Base-by-base conservation (phyloP, 768 basidiomycete genomes). In the Hemileccinum impolitum region DNA sequence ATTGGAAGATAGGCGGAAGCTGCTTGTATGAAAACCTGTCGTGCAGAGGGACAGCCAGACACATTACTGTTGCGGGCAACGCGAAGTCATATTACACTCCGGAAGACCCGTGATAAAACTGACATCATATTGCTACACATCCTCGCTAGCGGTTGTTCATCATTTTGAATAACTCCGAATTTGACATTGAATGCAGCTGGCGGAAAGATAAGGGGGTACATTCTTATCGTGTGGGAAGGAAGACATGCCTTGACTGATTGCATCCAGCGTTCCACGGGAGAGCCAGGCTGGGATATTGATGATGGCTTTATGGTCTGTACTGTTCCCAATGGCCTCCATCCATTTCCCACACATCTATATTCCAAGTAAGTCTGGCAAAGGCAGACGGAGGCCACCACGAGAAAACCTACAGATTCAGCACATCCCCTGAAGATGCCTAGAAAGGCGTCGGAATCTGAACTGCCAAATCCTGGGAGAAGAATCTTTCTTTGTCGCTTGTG, bases 401-500 rank as follows among this genome's bases (percentile, higher is more conserved):
- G 11, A 18, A 17, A 14, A n/a, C 57, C 23, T 39, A 67, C 67
- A 18, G 56, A 49, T 45, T 58, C 58, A 1, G 59, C 68, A 11
- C 56, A 73, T 49, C 67, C 68, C 37, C 65, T 70, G 64, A 82
- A 82, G 36, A 81, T 66, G 18, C 70, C 64, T 8, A 80, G 67
- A 48, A 77, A 79, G 0, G 79, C 70, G 46, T 72, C 79, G 23
- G 74, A 72, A 53, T 81, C 78, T 0, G 75, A 72, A 6, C 60
- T 71, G 42, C 80, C 78, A 49, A 82, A 82, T 3, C 77, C 80
- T 3, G 79, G 80, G 41, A 78, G 66, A 70, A 81, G 74, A 17
- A 79, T 69, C 54, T 71, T 79, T 49, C 77, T 65, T 44, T 82
- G 79, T 40, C 81, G 72, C 58, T 69, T 78, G 50, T 82, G 81